Base-by-base conservation (phyloP, 1,284 basidiomycete species). In the Hemileia vastatrix region DNA sequence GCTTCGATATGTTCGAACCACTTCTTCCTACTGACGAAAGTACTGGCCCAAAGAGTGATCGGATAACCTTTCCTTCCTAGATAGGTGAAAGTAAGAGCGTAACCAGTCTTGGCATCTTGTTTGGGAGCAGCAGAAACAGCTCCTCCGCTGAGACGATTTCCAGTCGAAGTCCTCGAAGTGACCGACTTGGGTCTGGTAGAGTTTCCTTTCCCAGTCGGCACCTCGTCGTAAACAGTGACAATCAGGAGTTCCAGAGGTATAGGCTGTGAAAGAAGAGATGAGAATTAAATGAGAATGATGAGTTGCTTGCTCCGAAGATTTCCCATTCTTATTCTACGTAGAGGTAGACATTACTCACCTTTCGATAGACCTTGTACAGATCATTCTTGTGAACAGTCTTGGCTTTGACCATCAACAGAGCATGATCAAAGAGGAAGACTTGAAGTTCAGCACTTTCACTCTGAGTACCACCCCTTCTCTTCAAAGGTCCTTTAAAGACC, bases 351-450 rank as follows among this genome's bases (percentile, higher is more conserved):
- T n/a, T n/a, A n/a, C n/a, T n/a, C n/a, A n/a, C n/a, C n/a, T 88
- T 83, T 68, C 92, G 86, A 75, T 95, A 94, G 24, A 97, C 93
- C 75, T 90, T 91, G 77, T 85, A 87, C 71, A 92, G 87, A 69
- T 97, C 93, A 63, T 86, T 85, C 77, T 94, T 93, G 76, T 87
- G 88, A 60, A 80, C 86, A 72, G 76, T 89, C 76, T 83, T 92
- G 71, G 86, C 83, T 79, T 97, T 97, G 68, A 90, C 92, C 82
- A 98, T 90, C 49, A 99, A 79, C 57, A 99, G 78, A 0, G 93
- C 92, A 77, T 99, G 94, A 75, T 98, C 94, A 72, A 99, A 96
- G 68, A 98, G 78, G 80, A 95, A 96, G 3, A 95, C 87, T 69
- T 90, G 84, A 61, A 97, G 80, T 74, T 98, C 94, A 6, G 90